Evolutionary conservation across 257 asterid genomes (phyloP).

Genomic region (Paulownia fortunei): DNA sequence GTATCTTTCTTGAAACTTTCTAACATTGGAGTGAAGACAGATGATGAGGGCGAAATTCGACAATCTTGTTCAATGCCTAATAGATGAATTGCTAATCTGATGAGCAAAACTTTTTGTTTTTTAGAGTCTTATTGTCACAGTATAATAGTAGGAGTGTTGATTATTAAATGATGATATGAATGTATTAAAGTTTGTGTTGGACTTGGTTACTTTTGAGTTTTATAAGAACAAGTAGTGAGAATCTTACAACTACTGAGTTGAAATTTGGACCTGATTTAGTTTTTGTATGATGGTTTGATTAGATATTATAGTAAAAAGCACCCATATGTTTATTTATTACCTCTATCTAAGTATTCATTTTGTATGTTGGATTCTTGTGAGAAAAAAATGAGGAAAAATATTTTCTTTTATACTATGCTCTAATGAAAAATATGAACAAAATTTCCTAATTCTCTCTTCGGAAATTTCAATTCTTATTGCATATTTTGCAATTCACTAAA

Average conservation of each 20-base stretch:
- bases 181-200: background rate
- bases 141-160: background rate
- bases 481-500: no score
- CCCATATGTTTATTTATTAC: no score
- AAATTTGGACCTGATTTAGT: background rate
- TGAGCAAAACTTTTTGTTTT: background rate
- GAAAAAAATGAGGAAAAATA: no score
- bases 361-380: no score
- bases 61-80: slow-evolving; percentile 55
- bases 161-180: background rate
- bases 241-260: background rate
- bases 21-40: slow-evolving; percentile 55
- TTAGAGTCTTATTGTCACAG: background rate
- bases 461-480: no score
- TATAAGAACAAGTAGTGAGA: background rate
- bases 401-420: no score
- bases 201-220: background rate
- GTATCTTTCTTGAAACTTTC: slow-evolving; percentile 62
- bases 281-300: background rate
- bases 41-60: slow-evolving; percentile 61
- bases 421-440: no score
- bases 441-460: no score
- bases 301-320: background rate
- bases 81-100: slow-evolving; percentile 15
- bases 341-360: no score